Evolutionary conservation across 306 rosid genomes (phyloP), one percentile per base, ranked within the genome.

Genomic region (Amphicarpaea edgeworthii): DNA sequence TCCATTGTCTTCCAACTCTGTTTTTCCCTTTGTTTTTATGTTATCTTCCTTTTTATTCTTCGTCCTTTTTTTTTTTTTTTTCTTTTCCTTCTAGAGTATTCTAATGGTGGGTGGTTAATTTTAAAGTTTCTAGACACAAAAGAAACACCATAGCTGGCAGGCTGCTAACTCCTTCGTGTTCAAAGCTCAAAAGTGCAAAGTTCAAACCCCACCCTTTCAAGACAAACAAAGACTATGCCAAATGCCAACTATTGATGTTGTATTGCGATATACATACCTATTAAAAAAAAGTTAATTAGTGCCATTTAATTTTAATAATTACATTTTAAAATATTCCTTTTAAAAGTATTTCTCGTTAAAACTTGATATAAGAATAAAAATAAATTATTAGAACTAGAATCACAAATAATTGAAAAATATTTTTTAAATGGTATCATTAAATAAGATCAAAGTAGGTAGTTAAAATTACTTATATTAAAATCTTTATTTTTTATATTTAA

Each of bases 71-170:
- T 42, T 12, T 43, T 69, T 12, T 42, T 55, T 72, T 57, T 42
- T 12, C 53, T 69, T 57, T 16, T n/a, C 20, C 40, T 12, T 64
- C 6, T 47, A 15, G 54, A 79, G 72, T 55, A 67, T 47, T 79
- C 58, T 68, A 65, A 41, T 62, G 79, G 67, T 71, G 68, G 73
- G 77, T 76, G 77, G 70, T 72, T 72, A 32, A 50, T 71, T 69
- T 71, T 64, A 69, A 62, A 60, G 28, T 70, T 30, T 50, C 19
- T 41, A 32, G 47, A 68, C 34, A 17, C n/a, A 4, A 61, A 59
- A 60, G 30, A 55, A 28, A 71, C 24, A 68, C 51, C 8, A 59
- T 60, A 72, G 83, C 83, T 80, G 85, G 73, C 84, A 55, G 59
- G 34, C 45, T 74, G 65, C 51, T 68, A 49, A 69, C 67, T 47